These are phyloP conservation scores for Globisporangium barbulae DNA, from an alignment of 352 stramenopile species.

Conservation along the genomic window DNA sequence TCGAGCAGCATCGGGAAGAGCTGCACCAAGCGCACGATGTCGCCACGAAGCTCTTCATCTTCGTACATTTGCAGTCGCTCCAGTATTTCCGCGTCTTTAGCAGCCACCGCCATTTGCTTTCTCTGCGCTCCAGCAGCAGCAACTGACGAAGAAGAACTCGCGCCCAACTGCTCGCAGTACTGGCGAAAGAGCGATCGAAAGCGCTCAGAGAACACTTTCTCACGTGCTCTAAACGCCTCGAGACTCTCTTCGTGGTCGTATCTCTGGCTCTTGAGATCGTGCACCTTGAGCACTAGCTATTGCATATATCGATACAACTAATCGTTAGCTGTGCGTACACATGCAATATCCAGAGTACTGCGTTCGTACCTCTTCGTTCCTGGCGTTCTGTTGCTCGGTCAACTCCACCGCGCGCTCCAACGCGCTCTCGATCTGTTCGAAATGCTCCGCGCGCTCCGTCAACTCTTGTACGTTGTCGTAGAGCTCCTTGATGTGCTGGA, in stretches of 20 bases:
- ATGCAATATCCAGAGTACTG: too few relatives aligned
- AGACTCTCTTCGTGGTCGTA: slow-evolving; percentile 26
- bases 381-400: slow-evolving; percentile 35
- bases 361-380: slow-evolving; percentile 27
- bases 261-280: slow-evolving; percentile 15
- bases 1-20: slow-evolving; percentile 50
- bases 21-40: slow-evolving; percentile 44
- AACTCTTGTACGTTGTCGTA: slow-evolving; percentile 19
- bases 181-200: slow-evolving; percentile 24
- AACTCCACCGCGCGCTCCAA: slow-evolving; percentile 27
- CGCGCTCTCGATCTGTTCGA: slow-evolving; percentile 19
- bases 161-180: slow-evolving; percentile 18
- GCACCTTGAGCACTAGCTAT: slow-evolving; percentile 21
- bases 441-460: slow-evolving; percentile 13
- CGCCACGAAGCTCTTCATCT: slow-evolving; percentile 20
- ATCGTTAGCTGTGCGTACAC: too few relatives aligned
- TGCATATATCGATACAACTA: not conserved
- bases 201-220: slow-evolving; percentile 18
- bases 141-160: not conserved
- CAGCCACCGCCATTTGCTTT: not conserved
- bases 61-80: slow-evolving; percentile 12
- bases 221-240: slow-evolving; percentile 12
- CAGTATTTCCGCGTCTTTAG: not conserved
- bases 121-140: not conserved
- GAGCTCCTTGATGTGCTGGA: not conserved